Base-by-base conservation (phyloP, 768 basidiomycete species). In the Lentinula boryana region DNA sequence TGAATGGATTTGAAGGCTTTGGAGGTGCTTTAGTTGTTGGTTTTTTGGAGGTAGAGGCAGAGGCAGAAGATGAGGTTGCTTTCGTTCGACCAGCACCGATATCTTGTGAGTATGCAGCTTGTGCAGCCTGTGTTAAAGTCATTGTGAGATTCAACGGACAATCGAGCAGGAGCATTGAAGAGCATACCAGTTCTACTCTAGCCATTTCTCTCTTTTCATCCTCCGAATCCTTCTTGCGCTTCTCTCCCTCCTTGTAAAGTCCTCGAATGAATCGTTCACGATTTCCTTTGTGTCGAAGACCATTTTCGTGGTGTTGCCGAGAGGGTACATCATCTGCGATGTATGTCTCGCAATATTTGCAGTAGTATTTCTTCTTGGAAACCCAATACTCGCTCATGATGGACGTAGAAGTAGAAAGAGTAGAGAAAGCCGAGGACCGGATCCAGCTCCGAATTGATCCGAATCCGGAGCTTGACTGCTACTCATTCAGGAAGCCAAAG, bases 331-430 rank as follows among this genome's bases (percentile, higher is more conserved):
- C 96, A 75, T 99, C 97, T 56, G 94, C 84, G 63, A 99, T 98
- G 77, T 88, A 98, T 64, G 93, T 94, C 55, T 94, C 91, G 78
- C 97, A 98, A 78, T 98, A 98, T 71, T 95, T 94, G 86, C 95
- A 97, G 70, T 84, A 90, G 74, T 95, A 96, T 67, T 86, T 89
- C 74, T 95, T 94, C 71, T 91, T 86, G 27, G 92, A 92, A 63
- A 95, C 88, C 93, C 93, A 95, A 72, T 89, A 95, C 72, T 95
- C 93, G 66, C 86, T 87, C 93, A 94, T 95, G 70, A 66, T 67
- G 64, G 62, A 46, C 6, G 41, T 43, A 15, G 16, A 43, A 13
- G 13, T 13, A 2, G n/a, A 43, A 43, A 43, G 41, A 3, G 27
- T 27, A 27, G 27, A 27, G 3, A 27, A 27, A 27, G 27, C 27